Base-by-base conservation (phyloP, 2,329 filamentous ascomycete species). In the Cylindrodendrum hubeiense region DNA sequence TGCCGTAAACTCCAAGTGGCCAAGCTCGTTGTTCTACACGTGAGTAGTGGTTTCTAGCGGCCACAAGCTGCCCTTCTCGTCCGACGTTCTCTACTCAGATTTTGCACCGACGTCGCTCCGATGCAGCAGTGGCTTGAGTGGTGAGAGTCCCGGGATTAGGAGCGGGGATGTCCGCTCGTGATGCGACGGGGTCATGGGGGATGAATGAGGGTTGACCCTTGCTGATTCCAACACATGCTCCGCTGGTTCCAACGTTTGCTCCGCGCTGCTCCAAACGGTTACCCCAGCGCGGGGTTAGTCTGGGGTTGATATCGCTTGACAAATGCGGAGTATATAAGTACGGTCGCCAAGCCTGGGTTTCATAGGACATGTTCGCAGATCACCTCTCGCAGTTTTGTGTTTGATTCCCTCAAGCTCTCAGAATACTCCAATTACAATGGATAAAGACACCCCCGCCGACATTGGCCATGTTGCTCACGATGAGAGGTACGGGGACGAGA, bases 381-480 rank as follows among this genome's bases (percentile, higher is more conserved):
- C 43, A 13, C 13, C n/a, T 15, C n/a, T 43, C 39, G 8, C 10
- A 5, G 39, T 13, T 21, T 5, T n/a, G 39, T 21, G n/a, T 43
- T 21, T 22, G 39, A 21, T 43, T 22, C 39, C 17, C 22, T 9
- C 10, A 26, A 24, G 43, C 43, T 46, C 13, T 26, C 44, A 17
- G 44, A 17, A 28, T 6, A 47, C 22, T 26, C 3, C 44, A 37
- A 5, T 30, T 13, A 60, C n/a, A 28, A 67, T 64, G 60, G 53
- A 52, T 21, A 66, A 68, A 47, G 60, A 66, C 5, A 13, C 34
- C 5, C 9, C 50, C 15, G 24, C 49, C 1, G 63, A 33, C 30
- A 39, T 33, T 15, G 55, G 34, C 12, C 49, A 67, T 10, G n/a
- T 33, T 4, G 39, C 58, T 43, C 65, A 67, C 47, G 22, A 69